Base-by-base conservation (phyloP, 768 basidiomycete species). In the Suillus fuscotomentosus region DNA sequence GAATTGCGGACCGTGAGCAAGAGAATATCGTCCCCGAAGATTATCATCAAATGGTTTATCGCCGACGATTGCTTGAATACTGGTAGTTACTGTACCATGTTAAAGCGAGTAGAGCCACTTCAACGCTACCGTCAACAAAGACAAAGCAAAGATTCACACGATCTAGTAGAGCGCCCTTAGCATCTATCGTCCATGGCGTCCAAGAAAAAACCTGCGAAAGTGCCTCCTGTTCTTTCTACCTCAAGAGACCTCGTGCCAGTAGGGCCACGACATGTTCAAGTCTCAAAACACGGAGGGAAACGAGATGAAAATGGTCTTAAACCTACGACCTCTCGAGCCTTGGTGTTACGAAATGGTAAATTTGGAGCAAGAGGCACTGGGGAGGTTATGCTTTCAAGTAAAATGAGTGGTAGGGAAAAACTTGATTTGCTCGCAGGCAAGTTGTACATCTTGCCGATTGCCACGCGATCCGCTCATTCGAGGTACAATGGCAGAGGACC, bases 371-470 rank as follows among this genome's bases (percentile, higher is more conserved):
- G 82, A 61, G 91, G 91, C 48, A 86, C 86, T 6, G 90, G 90
- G 20, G 90, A 92, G 75, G 22, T 92, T 53, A 73, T 87, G 55
- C 74, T 84, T 54, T 78, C 80, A 61, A 83, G 78, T 31, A 89
- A 82, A 71, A 83, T 91, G 66, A 87, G 83, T 57, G 92, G 92
- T 1, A 83, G 89, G 70, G 92, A 93, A 75, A 93, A 93, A 70
- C 80, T 94, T 38, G 90, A 92, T 73, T 81, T 93, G 31, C 77
- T 93, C 38, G 90, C 90, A 68, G 91, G 92, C 90, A 71, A 64
- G 78, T 75, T 41, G 31, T 45, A 31, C 22, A 53, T 42, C 41
- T 31, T 59, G 41, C 20, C 24, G 24, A 42, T 59, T 42, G 5
- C 3, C 42, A 38, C 22, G 51, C 60, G 24, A 42, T 63, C 54